Base-by-base conservation (phyloP, 305 asterid genomes). In the Striga hermonthica region DNA sequence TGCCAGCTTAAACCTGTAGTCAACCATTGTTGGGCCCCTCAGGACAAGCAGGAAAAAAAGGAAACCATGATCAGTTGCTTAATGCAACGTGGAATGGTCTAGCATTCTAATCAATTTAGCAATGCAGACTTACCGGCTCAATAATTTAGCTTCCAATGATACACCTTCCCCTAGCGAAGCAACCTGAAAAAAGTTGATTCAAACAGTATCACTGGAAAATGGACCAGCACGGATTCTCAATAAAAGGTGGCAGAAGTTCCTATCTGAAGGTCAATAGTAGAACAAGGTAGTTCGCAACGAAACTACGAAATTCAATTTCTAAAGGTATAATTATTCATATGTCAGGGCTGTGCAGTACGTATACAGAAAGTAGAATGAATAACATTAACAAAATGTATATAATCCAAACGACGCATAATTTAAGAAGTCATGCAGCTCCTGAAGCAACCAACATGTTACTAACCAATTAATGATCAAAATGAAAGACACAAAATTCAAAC, bases 131-230 rank as follows among this genome's bases (percentile, higher is more conserved):
- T 78, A 94, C 99, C 99, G 85, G 86, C 81, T 87, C 79, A 89
- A 75, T 66, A 91, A 64, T 79, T 94, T 94, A 67, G 97, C 98
- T 83, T 94, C 99, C 81, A 94, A 82, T 28, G 99, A 91, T 55
- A 89, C 85, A 70, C 99, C 98, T 81, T 91, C 99, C 59, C 97
- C 99, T 57, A 85, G 86, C 68, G 93, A 76, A 80, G 99, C 98
- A 78, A 94, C 99, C 99, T 94, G 83, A 37, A 54, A 60, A 45
- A 13, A 40, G 62, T 67, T 45, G 70, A 60, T 61, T 44, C 48
- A 64, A 64, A 68, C 60, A 49, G 67, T 22, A 22, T 67, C 38
- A 60, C 43, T 22, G 66, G 65, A 71, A 28, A 64, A 44, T 62
- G 39, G 22, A 28, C 59, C 59, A 58, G 54, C 71, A 70, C 4